A percentile compares a stretch with the other conserved stretches of the same genome.
Conservation (phyloP, 495 filamentous ascomycete species). For the Penicillium taxi region DNA sequence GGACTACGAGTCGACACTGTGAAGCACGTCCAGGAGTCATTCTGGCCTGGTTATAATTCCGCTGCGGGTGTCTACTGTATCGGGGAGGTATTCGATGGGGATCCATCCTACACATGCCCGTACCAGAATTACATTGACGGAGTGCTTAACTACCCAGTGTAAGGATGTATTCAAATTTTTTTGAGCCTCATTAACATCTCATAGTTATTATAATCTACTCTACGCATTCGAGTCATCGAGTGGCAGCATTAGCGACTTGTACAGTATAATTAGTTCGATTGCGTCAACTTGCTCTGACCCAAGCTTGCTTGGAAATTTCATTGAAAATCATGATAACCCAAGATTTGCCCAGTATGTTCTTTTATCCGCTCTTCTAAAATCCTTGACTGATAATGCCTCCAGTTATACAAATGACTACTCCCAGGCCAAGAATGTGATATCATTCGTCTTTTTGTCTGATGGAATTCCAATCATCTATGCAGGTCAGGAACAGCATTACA, state of each 20-base stretch:
- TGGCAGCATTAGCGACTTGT: slow-evolving; percentile 52
- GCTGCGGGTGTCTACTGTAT: slow-evolving; percentile 64
- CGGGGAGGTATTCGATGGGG: slow-evolving; percentile 61
- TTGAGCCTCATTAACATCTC: background rate
- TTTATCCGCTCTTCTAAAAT: background rate
- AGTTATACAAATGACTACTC: slow-evolving; percentile 43
- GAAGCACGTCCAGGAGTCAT: slow-evolving; percentile 62
- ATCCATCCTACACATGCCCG: slow-evolving; percentile 52
- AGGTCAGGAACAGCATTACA: slow-evolving; percentile 71
- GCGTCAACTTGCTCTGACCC: slow-evolving; percentile 49
- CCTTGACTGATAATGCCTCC: background rate
- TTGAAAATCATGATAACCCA: slow-evolving; percentile 73
- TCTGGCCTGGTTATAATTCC: slow-evolving; percentile 55
- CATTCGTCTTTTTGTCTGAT: slow-evolving; percentile 62
- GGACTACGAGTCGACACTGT: slow-evolving; percentile 74
- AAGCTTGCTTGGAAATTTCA: slow-evolving; percentile 62
- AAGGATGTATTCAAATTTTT: background rate
- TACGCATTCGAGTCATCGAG: slow-evolving; percentile 52
- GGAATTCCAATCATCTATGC: slow-evolving; percentile 59
- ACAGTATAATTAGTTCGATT: slow-evolving; percentile 50
- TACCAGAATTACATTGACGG: slow-evolving; percentile 56
- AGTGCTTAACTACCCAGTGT: slow-evolving; percentile 58
- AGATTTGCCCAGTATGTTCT: slow-evolving; percentile 50
- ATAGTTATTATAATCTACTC: slow-evolving; percentile 48
- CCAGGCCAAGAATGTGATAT: slow-evolving; percentile 59